Percentiles rank a stretch among this genome's conserved stretches.
phyloP scores from a whole-genome alignment of 257 asterid species.

The Fraxinus americana region DNA sequence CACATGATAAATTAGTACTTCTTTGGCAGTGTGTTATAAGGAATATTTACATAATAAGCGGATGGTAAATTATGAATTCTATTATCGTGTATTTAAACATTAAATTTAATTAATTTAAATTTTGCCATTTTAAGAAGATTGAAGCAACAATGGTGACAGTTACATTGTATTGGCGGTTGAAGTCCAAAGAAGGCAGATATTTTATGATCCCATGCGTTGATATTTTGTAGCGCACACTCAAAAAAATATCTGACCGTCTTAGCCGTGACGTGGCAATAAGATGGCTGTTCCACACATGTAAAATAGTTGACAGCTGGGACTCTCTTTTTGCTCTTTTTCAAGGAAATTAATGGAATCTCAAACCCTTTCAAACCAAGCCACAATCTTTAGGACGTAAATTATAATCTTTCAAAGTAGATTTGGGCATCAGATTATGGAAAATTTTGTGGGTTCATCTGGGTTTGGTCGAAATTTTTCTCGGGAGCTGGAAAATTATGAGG shows the following conservation, averaged over 20 bases:
- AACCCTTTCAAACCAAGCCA: background rate
- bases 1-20: too few relatives aligned
- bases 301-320: slow-evolving; percentile 36
- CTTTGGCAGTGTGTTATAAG: too few relatives aligned
- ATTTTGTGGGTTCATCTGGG: slow-evolving; percentile 24
- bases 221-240: background rate
- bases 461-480: slow-evolving; percentile 5
- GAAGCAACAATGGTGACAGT: too few relatives aligned
- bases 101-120: too few relatives aligned
- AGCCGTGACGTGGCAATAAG: slow-evolving; percentile 19
- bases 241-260: slow-evolving; percentile 3
- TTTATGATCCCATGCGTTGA: background rate
- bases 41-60: too few relatives aligned
- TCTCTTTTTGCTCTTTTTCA: slow-evolving; percentile 25
- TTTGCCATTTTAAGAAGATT: too few relatives aligned
- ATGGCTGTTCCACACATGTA: slow-evolving; percentile 34
- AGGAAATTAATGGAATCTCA: background rate
- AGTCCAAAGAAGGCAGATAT: background rate
- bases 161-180: too few relatives aligned
- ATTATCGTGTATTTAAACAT: too few relatives aligned
- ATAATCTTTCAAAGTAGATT: background rate
- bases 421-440: background rate
- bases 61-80: too few relatives aligned
- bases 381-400: background rate
- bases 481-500: slow-evolving; percentile 18